phyloP scores from a whole-genome alignment of 371 early-diverging fungal genomes.

The Dichotomocladium elegans region DNA sequence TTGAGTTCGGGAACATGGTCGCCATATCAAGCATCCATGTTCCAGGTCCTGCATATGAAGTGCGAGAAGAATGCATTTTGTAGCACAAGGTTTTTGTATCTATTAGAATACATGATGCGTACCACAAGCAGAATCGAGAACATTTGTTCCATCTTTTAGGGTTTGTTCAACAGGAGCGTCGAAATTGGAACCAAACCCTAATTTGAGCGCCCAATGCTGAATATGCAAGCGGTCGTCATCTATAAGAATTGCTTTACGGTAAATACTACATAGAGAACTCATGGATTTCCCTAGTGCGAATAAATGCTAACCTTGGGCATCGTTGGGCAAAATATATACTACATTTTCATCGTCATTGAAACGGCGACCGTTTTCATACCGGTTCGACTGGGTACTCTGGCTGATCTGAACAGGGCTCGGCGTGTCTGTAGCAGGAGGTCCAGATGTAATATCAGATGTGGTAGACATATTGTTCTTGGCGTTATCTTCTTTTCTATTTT shows the following conservation, averaged over 20 bases:
- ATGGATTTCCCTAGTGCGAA: too few species aligned
- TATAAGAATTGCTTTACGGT: not conserved
- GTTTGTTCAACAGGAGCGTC: slow-evolving; percentile 5
- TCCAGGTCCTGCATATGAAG: slow-evolving; percentile 25
- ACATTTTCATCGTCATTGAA: slow-evolving; percentile 36
- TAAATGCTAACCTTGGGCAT: slow-evolving; percentile 46
- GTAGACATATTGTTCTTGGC: too few species aligned
- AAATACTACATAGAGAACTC: not conserved
- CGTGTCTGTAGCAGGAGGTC: too few species aligned
- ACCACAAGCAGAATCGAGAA: slow-evolving; percentile 22
- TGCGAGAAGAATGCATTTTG: too few species aligned
- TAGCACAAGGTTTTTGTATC: not conserved
- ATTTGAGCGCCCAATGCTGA: slow-evolving; percentile 1
- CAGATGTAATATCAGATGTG: too few species aligned
- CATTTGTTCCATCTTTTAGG: slow-evolving; percentile 13
- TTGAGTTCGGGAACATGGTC: slow-evolving; percentile 10
- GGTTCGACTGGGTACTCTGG: too few species aligned
- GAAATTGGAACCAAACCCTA: not conserved
- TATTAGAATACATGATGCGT: not conserved
- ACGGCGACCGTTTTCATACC: slow-evolving; percentile 42
- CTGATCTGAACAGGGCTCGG: too few species aligned
- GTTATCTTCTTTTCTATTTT: too few species aligned
- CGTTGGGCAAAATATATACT: slow-evolving; percentile 50
- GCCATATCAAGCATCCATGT: slow-evolving; percentile 22
- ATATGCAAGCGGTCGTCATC: slow-evolving; percentile 1